Percentiles rank a stretch among this genome's conserved stretches.
Conservation (phyloP, 176 grass and related monocot genomes). For the Cymbopogon citratus region DNA sequence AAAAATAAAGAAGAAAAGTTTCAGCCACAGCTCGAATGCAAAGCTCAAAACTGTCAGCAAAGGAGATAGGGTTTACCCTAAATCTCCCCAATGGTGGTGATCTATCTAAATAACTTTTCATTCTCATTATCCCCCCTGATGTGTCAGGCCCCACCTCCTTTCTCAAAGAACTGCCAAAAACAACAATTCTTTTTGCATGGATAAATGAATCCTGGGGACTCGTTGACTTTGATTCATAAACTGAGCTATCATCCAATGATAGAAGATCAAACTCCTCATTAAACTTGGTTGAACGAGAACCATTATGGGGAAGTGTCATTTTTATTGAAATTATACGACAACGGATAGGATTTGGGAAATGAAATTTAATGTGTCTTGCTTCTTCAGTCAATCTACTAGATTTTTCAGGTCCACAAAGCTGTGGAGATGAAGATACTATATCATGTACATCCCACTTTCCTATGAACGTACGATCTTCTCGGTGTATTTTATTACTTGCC, state of each 20-base stretch:
- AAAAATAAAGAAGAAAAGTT: conserved; percentile 21
- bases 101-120: conserved; percentile 71
- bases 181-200: conserved; percentile 88
- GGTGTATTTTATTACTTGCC: conserved; percentile 91
- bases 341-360: conserved; percentile 70
- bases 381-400: conserved; percentile 35
- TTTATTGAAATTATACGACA: conserved; percentile 90
- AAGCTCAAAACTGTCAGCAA: conserved; percentile 17
- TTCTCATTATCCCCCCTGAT: conserved; percentile 63
- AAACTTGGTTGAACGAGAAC: conserved; percentile 42
- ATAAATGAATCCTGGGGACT: conserved; percentile 46
- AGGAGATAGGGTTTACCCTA: conserved; percentile 54
- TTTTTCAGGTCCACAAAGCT: conserved; percentile 72
- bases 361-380: conserved; percentile 82
- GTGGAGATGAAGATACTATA: conserved; percentile 52
- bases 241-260: conserved; percentile 57
- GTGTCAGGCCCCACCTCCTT: conserved; percentile 56
- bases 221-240: conserved; percentile 37
- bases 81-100: conserved; percentile 70
- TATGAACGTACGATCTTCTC: conserved; percentile 68
- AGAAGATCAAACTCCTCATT: conserved; percentile 70
- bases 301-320: conserved; percentile 48
- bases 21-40: conserved; percentile 26
- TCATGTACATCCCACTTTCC: conserved; percentile 86
- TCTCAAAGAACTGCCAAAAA: conserved; percentile 69